Evolutionary conservation across 495 filamentous ascomycete species (phyloP), one percentile per base, ranked within the genome.

Genomic region (Beverwykella pulmonaria): DNA sequence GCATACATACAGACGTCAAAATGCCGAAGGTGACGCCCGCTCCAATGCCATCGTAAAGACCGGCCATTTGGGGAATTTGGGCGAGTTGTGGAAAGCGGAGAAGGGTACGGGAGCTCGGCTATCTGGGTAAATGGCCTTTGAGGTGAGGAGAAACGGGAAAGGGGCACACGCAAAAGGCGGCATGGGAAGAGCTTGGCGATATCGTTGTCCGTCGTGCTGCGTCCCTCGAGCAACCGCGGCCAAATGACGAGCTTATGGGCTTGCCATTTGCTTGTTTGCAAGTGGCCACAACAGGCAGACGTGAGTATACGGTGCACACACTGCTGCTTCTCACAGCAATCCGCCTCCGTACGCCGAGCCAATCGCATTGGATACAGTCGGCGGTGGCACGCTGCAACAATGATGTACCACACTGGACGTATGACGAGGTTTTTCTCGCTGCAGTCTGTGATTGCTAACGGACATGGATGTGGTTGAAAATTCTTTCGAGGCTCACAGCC

Each of bases 71-170:
- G 52, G 46, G 60, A 14, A 63, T 63, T 63, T 63, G 19, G 32
- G 23, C n/a, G 36, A 47, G 50, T 32, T 52, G 54, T 34, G 30
- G 27, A 23, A 34, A 46, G 17, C 22, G 62, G 19, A 25, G 30
- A 53, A 52, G 29, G n/a, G 50, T 23, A 20, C 30, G 20, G 34
- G 17, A 48, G 8, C 41, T 67, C 65, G 65, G 65, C 53, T 62
- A 68, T 58, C 58, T 68, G 65, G 65, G 30, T 62, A 68, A 68
- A 62, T 59, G 34, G 15, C 17, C 3, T 25, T 14, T n/a, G 44
- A 17, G 9, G 23, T 17, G 19, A 39, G 27, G 19, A 36, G 54
- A 20, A 41, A 4, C 9, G 19, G 27, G 32, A 49, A 15, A 12
- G 41, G 54, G n/a, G 41, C n/a, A 23, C 54, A 41, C 22, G 32